These are phyloP conservation scores for Cercospora canescens DNA, from an alignment of 2,329 filamentous ascomycete species.

Conservation along the genomic window DNA sequence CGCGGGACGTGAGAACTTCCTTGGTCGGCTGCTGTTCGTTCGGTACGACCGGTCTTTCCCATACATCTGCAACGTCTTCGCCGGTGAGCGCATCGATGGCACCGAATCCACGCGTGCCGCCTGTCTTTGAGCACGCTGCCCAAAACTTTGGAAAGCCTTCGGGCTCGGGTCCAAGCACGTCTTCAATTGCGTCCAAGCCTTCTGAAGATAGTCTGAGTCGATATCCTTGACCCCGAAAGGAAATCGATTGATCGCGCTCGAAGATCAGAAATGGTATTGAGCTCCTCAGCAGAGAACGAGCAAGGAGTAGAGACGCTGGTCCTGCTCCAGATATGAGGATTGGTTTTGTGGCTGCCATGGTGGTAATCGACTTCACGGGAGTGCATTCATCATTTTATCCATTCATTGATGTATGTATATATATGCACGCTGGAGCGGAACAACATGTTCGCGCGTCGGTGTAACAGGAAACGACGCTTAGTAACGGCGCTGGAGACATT, in stretches of 20 bases:
- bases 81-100: slow-evolving; percentile 57
- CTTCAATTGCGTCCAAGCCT: slow-evolving; percentile 62
- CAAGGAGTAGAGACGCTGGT: slow-evolving; percentile 42
- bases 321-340: slow-evolving; percentile 46
- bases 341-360: slow-evolving; percentile 34
- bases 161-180: slow-evolving; percentile 38
- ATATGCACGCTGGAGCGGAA: background rate
- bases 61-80: slow-evolving; percentile 31
- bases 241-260: slow-evolving; percentile 49
- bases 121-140: slow-evolving; percentile 61
- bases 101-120: slow-evolving; percentile 52
- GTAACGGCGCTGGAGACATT: background rate
- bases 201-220: slow-evolving; percentile 58
- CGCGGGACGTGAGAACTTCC: slow-evolving; percentile 49
- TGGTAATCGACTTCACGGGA: background rate
- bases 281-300: slow-evolving; percentile 37
- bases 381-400: background rate
- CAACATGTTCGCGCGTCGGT: background rate
- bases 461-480: background rate
- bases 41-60: slow-evolving; percentile 6
- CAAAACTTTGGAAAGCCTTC: slow-evolving; percentile 56
- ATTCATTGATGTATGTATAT: background rate
- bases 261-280: slow-evolving; percentile 43
- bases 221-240: slow-evolving; percentile 64
- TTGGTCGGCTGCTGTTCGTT: slow-evolving; percentile 21